Evolutionary conservation across 352 stramenopile genomes (phyloP), one percentile per base, ranked within the genome.

Genomic region (Globisporangium ultimum): DNA sequence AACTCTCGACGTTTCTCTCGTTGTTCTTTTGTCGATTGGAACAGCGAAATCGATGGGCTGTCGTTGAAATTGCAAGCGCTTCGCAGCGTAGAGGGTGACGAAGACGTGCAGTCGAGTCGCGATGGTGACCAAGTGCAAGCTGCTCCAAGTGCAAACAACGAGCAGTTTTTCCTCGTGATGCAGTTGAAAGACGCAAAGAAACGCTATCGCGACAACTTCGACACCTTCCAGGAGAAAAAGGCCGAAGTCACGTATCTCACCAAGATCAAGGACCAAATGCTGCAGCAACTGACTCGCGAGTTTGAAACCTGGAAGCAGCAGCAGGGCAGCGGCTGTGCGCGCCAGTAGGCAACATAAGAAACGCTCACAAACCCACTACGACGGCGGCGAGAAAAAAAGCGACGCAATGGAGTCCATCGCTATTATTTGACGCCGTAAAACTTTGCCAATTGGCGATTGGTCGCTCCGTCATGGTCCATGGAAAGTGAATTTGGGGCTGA

Each of bases 181-280:
- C 78, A 84, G 58, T 64, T 91, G 22, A 82, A 80, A 45, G 71
- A 82, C 50, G 64, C 70, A 40, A 91, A 89, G 69, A 81, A 79
- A 47, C 64, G 67, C 41, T 87, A 88, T 50, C 70, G 76, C 18
- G 61, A 74, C 18, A 34, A 24, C 12, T 85, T 74, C 56, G 75
- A 86, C 49, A 56, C 59, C 32, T 79, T 86, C 51, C 64, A 76
- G 41, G 72, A 85, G 70, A 77, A 74, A 48, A 80, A 76, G 48
- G 74, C 76, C 36, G 76, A 88, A 53, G 58, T 82, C 54, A 55
- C 59, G 10, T 87, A 87, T 55, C 41, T 88, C 43, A 46, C 61
- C 50, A 83, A 84, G 54, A 80, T 87, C 60, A 85, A 82, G 57
- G 70, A 72, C 53, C 76, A 88, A 57, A 86, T 88, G 74, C 64